A percentile compares a stretch with the other conserved stretches of the same genome.
Evolutionary conservation across 2,329 filamentous ascomycete genomes (phyloP).

Genomic region (Calonectria pauciramosa): DNA sequence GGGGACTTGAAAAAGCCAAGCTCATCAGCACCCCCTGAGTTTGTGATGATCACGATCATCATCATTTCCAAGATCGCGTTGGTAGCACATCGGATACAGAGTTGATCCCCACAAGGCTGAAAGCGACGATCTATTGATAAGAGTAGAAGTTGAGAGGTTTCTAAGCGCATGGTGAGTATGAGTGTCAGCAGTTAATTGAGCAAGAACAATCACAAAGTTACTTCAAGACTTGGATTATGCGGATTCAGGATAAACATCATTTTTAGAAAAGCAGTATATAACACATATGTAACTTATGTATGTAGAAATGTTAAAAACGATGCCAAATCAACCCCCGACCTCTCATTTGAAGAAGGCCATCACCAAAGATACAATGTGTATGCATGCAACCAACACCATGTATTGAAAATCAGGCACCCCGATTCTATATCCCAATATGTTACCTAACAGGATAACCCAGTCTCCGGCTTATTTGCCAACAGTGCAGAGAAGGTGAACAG

Average conservation of each 20-base stretch:
- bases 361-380: slow-evolving; percentile 30
- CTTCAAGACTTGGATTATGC: background rate
- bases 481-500: slow-evolving; percentile 47
- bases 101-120: slow-evolving; percentile 5
- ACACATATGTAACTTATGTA: slow-evolving; percentile 34
- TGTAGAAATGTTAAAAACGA: slow-evolving; percentile 29
- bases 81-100: background rate
- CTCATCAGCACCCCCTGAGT: background rate
- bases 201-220: background rate
- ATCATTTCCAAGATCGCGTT: background rate
- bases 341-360: slow-evolving; percentile 24
- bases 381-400: slow-evolving; percentile 29
- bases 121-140: background rate
- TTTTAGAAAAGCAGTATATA: slow-evolving; percentile 41
- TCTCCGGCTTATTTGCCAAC: slow-evolving; percentile 46
- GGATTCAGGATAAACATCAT: background rate
- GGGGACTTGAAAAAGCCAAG: background rate
- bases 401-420: slow-evolving; percentile 28
- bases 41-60: slow-evolving; percentile 9
- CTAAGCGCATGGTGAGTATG: background rate
- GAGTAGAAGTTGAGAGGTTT: no score
- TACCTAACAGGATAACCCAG: no score
- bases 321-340: slow-evolving; percentile 36
- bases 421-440: slow-evolving; percentile 17
- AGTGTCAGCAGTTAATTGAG: background rate